Percentiles rank a stretch among this genome's conserved stretches.
Evolutionary conservation across 108 stramenopile species (phyloP).

Genomic region (Pseudonitzschia pungens): DNA sequence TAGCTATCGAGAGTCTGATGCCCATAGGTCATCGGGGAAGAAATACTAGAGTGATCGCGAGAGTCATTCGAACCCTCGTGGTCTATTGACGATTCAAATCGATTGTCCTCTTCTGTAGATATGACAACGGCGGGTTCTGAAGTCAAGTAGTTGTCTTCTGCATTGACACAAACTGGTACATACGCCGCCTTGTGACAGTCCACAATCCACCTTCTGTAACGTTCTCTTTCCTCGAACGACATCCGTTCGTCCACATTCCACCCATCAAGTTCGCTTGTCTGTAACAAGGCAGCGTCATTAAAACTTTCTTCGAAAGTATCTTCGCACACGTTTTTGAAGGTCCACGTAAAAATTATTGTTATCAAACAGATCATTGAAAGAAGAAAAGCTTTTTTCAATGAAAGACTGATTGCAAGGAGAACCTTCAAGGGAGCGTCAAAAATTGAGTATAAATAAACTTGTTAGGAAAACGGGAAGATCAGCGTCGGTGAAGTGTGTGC

Average conservation of each 20-base stretch:
- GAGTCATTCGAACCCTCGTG: slow-evolving; percentile 1
- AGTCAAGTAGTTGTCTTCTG: slow-evolving; percentile 55
- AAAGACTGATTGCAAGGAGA: slow-evolving; percentile 48
- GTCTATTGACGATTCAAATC: not conserved
- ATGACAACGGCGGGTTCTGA: slow-evolving; percentile 53
- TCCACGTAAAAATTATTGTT: slow-evolving; percentile 56
- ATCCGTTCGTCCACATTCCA: slow-evolving; percentile 59
- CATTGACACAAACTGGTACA: slow-evolving; percentile 84
- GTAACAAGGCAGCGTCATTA: slow-evolving; percentile 77
- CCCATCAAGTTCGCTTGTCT: slow-evolving; percentile 79
- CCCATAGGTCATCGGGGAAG: slow-evolving; percentile 1
- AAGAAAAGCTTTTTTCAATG: slow-evolving; percentile 58
- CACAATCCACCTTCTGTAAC: slow-evolving; percentile 74
- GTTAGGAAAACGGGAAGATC: not conserved
- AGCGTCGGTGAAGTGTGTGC: not conserved
- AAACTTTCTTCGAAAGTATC: slow-evolving; percentile 62
- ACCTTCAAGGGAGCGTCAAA: slow-evolving; percentile 7
- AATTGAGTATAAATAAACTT: not conserved
- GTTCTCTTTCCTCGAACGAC: slow-evolving; percentile 62
- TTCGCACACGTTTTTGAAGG: slow-evolving; percentile 45
- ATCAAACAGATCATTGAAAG: slow-evolving; percentile 63
- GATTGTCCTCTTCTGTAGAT: not conserved
- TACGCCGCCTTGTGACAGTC: slow-evolving; percentile 88
- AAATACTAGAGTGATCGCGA: slow-evolving; percentile 5
- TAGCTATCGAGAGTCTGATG: slow-evolving; percentile 12